Conservation (phyloP, 1,284 basidiomycete genomes). For the Tylopilus sp. region DNA sequence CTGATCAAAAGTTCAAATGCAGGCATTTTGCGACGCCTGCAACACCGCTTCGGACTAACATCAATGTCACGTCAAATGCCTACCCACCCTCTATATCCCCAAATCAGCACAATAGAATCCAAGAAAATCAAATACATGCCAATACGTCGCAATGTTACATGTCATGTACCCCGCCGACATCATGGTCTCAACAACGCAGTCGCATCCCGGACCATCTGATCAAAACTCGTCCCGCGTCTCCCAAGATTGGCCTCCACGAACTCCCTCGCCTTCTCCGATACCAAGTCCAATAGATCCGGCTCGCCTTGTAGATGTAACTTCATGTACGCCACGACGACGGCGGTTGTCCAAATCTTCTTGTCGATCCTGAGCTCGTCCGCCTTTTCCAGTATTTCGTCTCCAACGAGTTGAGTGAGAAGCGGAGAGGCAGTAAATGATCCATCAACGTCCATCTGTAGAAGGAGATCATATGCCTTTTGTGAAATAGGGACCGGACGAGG, state of each 20-base stretch:
- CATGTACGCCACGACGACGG: constrained; percentile 40
- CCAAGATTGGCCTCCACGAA: constrained; percentile 21
- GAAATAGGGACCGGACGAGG: constrained; percentile 6
- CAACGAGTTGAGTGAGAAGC: constrained; percentile 32
- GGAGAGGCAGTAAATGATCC: constrained; percentile 41
- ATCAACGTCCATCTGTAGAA: constrained; percentile 40
- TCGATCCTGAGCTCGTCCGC: constrained; percentile 24
- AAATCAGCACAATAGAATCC: no score
- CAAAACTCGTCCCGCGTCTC: constrained; percentile 7
- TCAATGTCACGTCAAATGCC: no score
- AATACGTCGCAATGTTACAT: no score
- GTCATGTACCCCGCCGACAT: no score
- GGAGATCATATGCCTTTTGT: constrained; percentile 33
- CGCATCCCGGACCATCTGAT: constrained; percentile 21
- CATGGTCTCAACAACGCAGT: constrained; percentile 5
- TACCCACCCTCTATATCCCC: no score
- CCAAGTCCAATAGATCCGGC: constrained; percentile 35
- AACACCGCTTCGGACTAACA: no score
- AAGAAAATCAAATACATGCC: no score
- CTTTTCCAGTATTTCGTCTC: constrained; percentile 25
- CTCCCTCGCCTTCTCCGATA: constrained; percentile 37
- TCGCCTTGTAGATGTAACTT: constrained; percentile 29
- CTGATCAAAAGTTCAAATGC: no score
- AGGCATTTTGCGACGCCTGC: no score
- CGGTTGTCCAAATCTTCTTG: constrained; percentile 39